Conservation (phyloP, 352 stramenopile genomes). For the Blastocystis sp. region DNA sequence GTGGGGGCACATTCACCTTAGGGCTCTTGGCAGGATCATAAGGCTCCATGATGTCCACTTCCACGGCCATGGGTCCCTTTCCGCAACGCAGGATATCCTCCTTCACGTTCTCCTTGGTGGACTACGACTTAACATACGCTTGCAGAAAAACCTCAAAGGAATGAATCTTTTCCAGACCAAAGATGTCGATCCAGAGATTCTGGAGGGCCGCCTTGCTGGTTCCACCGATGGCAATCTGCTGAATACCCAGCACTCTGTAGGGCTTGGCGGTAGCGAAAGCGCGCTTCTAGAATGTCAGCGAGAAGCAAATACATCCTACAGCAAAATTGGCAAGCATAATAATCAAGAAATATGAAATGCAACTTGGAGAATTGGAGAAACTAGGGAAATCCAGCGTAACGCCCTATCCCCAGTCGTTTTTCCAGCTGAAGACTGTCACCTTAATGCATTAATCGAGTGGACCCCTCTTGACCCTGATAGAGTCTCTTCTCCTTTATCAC, state of each 20-base stretch:
- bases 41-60: constrained; percentile 97
- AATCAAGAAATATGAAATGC: constrained; percentile 18
- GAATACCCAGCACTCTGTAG: constrained; percentile 88
- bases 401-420: neutral
- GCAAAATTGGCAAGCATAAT: constrained; percentile 52
- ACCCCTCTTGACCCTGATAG: no score
- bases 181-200: constrained; percentile 76
- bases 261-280: constrained; percentile 64
- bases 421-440: no score
- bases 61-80: constrained; percentile 80
- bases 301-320: neutral
- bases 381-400: neutral
- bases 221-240: constrained; percentile 91
- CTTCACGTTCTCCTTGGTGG: constrained; percentile 87
- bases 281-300: constrained; percentile 16
- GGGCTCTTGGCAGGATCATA: constrained; percentile 79
- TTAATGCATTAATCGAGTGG: no score
- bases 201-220: constrained; percentile 79
- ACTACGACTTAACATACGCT: neutral
- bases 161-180: constrained; percentile 69
- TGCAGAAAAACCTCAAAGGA: constrained; percentile 20
- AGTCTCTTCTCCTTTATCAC: no score
- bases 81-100: constrained; percentile 92
- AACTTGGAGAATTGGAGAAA: neutral
- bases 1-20: constrained; percentile 84